These are phyloP conservation scores for Hypoxylon sp. DNA, from an alignment of 2,329 filamentous ascomycete genomes.

Conservation along the genomic window DNA sequence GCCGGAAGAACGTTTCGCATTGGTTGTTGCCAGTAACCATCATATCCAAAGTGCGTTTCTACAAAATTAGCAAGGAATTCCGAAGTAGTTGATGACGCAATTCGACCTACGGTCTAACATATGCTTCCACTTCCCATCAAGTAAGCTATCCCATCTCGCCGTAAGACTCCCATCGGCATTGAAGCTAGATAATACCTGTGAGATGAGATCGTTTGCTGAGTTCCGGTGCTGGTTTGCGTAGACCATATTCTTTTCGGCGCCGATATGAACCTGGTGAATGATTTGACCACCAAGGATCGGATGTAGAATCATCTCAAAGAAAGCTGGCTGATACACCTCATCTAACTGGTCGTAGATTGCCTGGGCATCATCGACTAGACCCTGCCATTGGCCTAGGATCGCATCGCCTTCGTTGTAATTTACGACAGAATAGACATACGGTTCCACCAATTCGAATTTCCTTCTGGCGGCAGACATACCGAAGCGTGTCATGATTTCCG, in stretches of 20 bases:
- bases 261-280: slow-evolving; percentile 67
- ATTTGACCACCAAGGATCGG: slow-evolving; percentile 70
- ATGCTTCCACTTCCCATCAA: slow-evolving; percentile 74
- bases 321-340: slow-evolving; percentile 67
- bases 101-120: slow-evolving; percentile 69
- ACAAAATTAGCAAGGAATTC: slow-evolving; percentile 15
- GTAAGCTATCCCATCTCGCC: slow-evolving; percentile 68
- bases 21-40: slow-evolving; percentile 77
- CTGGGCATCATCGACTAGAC: slow-evolving; percentile 68
- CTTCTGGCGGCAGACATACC: slow-evolving; percentile 69
- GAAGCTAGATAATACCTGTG: slow-evolving; percentile 67
- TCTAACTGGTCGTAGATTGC: slow-evolving; percentile 69
- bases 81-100: not conserved
- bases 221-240: slow-evolving; percentile 67
- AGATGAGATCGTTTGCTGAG: slow-evolving; percentile 66
- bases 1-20: slow-evolving; percentile 78
- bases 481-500: slow-evolving; percentile 68
- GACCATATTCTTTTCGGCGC: slow-evolving; percentile 64
- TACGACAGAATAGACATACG: slow-evolving; percentile 69
- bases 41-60: slow-evolving; percentile 69
- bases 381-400: slow-evolving; percentile 68
- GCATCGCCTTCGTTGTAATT: slow-evolving; percentile 74
- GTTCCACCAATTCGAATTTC: slow-evolving; percentile 73
- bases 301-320: slow-evolving; percentile 73
- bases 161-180: slow-evolving; percentile 71